A percentile compares a stretch with the other conserved stretches of the same genome.
phyloP scores from a whole-genome alignment of 495 filamentous ascomycete genomes.

The Chaetomium tenue region DNA sequence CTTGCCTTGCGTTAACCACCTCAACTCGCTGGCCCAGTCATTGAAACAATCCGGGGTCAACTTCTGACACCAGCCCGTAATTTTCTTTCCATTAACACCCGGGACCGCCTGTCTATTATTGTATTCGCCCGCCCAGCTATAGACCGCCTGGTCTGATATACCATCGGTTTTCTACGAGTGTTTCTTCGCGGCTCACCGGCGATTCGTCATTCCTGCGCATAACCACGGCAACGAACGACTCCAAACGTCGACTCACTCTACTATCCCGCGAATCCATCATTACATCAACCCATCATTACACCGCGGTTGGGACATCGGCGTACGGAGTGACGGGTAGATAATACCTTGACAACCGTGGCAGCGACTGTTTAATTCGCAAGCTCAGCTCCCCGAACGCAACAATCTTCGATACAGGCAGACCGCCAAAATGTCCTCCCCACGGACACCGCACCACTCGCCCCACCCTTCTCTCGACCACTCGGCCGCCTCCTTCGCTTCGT shows the following conservation, averaged over 20 bases:
- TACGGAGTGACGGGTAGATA: not conserved
- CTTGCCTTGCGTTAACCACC: not conserved
- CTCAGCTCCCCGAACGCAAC: not conserved
- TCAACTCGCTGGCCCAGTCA: not conserved
- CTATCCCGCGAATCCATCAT: not conserved
- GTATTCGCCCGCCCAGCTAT: not conserved
- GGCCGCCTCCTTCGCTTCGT: slow-evolving; percentile 47
- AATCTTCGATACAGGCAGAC: not conserved
- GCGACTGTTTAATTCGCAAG: not conserved
- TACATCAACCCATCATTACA: not conserved
- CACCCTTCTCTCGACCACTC: slow-evolving; percentile 62
- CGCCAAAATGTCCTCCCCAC: slow-evolving; percentile 51
- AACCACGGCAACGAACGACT: slow-evolving; percentile 1
- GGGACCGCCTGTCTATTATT: too few species aligned
- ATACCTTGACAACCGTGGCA: not conserved
- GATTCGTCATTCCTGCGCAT: not conserved
- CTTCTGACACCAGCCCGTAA: not conserved
- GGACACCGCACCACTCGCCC: slow-evolving; percentile 64
- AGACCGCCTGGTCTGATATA: not conserved
- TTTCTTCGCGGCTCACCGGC: not conserved
- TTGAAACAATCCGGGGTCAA: slow-evolving; percentile 3
- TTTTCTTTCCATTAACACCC: not conserved
- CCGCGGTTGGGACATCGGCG: not conserved
- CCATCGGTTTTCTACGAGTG: not conserved
- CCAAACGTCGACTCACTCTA: not conserved